Evolutionary conservation across 2,329 filamentous ascomycete species (phyloP), one percentile per base, ranked within the genome.

Genomic region (Aspergillus arachidicola): DNA sequence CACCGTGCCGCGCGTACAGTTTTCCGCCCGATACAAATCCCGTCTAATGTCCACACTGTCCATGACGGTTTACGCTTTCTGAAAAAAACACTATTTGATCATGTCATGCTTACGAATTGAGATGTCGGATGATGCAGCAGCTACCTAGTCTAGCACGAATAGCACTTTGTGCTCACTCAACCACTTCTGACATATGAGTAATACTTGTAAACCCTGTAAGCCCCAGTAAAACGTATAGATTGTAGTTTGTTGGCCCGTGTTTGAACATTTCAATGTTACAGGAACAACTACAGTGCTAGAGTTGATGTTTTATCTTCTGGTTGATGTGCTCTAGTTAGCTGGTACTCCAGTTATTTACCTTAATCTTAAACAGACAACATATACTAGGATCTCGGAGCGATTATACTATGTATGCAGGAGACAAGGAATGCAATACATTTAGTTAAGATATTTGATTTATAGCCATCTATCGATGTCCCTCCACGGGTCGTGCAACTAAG

Each of bases 91-190:
- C 23, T 64, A 34, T 60, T 60, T 60, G 59, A 61, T 65, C 51
- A 66, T 64, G 61, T 63, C 62, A 60, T 57, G 62, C 57, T 67
- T 64, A 70, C 57, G 67, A 69, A 68, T 55, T 65, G 61, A 61
- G 58, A 69, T 66, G 59, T 59, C 60, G 59, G 57, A 69, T 63
- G 58, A 67, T 65, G 57, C 62, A 64, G 59, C 62, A 66, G 59
- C 59, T 62, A 64, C 48, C 57, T 61, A 65, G 43, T 50, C 53
- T 58, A 61, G 59, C 59, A 50, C 59, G 58, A 60, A 58, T 46
- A 65, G 46, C 41, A 58, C 59, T 48, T 45, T 28, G 41, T 54
- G 43, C 43, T 32, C 59, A 41, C 36, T 58, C 32, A 36, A 34
- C 21, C 38, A 30, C 38, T 26, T 58, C n/a, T 45, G 19, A 19